Evolutionary conservation across 495 filamentous ascomycete genomes (phyloP).

Genomic region (Penicillium bialowiezense): DNA sequence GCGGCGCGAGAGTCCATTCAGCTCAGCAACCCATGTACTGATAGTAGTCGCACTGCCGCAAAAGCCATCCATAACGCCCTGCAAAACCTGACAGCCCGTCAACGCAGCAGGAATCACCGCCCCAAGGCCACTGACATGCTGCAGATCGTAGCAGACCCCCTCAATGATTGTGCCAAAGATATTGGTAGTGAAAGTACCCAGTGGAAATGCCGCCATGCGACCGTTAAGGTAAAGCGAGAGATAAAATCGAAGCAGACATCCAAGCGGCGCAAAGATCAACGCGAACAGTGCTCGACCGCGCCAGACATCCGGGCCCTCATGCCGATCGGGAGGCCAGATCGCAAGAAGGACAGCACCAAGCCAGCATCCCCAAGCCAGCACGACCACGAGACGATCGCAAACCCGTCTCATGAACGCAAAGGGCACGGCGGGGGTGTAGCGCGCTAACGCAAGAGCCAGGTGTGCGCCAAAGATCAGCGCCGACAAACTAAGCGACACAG

Average conservation of each 20-base stretch:
- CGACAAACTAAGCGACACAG: conserved; percentile 64
- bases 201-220: conserved; percentile 66
- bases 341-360: conserved; percentile 72
- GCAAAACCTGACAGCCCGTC: conserved; percentile 75
- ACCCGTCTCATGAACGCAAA: conserved; percentile 53
- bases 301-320: conserved; percentile 48
- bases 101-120: conserved; percentile 19
- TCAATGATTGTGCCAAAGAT: conserved; percentile 65
- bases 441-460: conserved; percentile 58
- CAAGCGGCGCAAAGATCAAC: conserved; percentile 80
- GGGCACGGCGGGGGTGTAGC: conserved; percentile 54
- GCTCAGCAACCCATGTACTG: conserved; percentile 86
- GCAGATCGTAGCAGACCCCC: conserved; percentile 70
- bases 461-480: conserved; percentile 54
- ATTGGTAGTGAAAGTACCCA: conserved; percentile 89
- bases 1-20: conserved; percentile 60
- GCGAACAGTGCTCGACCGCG: conserved; percentile 73
- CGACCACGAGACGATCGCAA: conserved; percentile 59
- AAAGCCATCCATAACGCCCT: conserved; percentile 86
- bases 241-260: conserved; percentile 72
- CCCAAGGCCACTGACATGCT: conserved; percentile 46
- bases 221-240: conserved; percentile 65
- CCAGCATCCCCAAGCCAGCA: conserved; percentile 73
- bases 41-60: conserved; percentile 89
- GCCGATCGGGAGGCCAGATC: conserved; percentile 68